Conservation (phyloP, 805 yeast species). For the Yarrowia osloensis region DNA sequence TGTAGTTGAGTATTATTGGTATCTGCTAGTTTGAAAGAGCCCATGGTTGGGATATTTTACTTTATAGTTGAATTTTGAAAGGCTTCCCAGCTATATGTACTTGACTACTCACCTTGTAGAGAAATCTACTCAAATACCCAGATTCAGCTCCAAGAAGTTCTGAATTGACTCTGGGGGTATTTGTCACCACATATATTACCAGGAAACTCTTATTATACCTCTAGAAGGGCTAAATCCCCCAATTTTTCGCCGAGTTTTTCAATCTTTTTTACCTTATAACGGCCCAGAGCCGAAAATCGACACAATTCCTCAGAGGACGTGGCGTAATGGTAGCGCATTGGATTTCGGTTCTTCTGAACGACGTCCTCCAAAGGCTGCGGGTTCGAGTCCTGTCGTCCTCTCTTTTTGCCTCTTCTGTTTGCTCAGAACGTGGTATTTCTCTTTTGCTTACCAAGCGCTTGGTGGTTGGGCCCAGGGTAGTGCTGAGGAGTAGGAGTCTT, state of each 20-base stretch:
- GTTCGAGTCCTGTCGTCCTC: slow-evolving; percentile 31
- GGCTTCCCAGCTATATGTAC: no score
- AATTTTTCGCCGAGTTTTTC: not conserved
- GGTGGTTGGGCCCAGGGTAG: not conserved
- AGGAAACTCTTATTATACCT: no score
- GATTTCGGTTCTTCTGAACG: slow-evolving; percentile 29
- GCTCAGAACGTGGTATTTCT: not conserved
- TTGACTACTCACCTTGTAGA: no score
- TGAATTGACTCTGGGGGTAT: no score
- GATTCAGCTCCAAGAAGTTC: no score
- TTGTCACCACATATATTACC: no score
- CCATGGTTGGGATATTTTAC: no score
- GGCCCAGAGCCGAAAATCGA: not conserved
- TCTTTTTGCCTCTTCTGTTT: not conserved
- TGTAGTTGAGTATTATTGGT: no score
- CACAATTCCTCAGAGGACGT: not conserved
- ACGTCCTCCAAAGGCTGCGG: slow-evolving; percentile 31
- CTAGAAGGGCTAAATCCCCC: no score
- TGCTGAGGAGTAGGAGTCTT: not conserved
- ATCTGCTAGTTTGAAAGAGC: no score
- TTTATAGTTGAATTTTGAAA: no score
- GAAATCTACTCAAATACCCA: no score
- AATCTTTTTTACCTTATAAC: not conserved
- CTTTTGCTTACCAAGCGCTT: slow-evolving; percentile 46
- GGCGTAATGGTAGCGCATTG: slow-evolving; percentile 30